These are phyloP conservation scores for Clitopilus hobsonii DNA, from an alignment of 768 basidiomycete genomes.

Conservation along the genomic window DNA sequence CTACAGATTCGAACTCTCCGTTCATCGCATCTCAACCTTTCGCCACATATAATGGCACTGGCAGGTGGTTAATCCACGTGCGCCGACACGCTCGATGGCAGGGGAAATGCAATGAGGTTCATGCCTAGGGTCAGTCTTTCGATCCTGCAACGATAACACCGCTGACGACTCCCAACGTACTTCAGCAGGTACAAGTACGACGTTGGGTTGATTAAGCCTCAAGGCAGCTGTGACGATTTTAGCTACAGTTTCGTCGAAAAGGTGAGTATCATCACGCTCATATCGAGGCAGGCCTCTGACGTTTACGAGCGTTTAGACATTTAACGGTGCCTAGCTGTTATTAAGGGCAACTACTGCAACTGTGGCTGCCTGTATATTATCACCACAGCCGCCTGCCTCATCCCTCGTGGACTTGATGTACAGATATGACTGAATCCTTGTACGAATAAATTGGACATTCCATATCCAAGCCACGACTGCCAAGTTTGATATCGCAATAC, in stretches of 20 bases:
- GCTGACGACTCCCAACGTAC: background rate
- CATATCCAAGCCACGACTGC: too few relatives aligned
- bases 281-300: background rate
- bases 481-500: too few relatives aligned
- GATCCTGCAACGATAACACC: background rate
- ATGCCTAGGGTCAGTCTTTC: slow-evolving; percentile 35
- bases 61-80: slow-evolving; percentile 54
- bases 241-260: slow-evolving; percentile 46
- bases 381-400: background rate
- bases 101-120: slow-evolving; percentile 46
- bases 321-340: slow-evolving; percentile 46
- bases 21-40: slow-evolving; percentile 33
- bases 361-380: slow-evolving; percentile 29
- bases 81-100: slow-evolving; percentile 40
- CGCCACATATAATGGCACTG: slow-evolving; percentile 38
- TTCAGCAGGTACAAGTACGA: slow-evolving; percentile 46
- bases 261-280: too few relatives aligned
- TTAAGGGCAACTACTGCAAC: slow-evolving; percentile 50
- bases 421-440: too few relatives aligned
- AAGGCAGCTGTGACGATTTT: slow-evolving; percentile 45
- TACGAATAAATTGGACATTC: too few relatives aligned
- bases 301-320: slow-evolving; percentile 30
- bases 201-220: slow-evolving; percentile 54
- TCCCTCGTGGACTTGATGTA: background rate
- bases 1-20: slow-evolving; percentile 51